phyloP scores from a whole-genome alignment of 2,329 filamentous ascomycete genomes.

The Alternaria metachromatica region DNA sequence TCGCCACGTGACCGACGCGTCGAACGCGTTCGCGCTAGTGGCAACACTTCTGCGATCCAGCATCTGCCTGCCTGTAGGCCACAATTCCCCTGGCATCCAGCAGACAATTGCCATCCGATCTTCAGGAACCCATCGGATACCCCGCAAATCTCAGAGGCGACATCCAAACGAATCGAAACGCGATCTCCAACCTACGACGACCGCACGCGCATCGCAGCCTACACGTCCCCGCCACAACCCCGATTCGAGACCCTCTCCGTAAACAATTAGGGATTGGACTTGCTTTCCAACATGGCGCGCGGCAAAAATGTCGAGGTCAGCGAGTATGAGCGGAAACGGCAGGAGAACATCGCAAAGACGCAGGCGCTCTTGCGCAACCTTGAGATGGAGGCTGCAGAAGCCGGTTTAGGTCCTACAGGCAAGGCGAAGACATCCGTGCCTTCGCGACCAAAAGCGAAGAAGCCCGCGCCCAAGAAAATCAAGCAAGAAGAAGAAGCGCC shows the following conservation, averaged over 20 bases:
- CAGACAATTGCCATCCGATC: constrained; percentile 3
- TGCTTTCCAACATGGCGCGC: constrained; percentile 36
- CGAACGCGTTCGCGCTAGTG: constrained; percentile 21
- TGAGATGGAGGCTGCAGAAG: constrained; percentile 69
- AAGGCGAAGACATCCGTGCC: constrained; percentile 58
- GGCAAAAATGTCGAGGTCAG: constrained; percentile 66
- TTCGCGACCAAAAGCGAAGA: constrained; percentile 51
- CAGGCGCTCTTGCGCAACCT: constrained; percentile 82
- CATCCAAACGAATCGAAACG: not conserved
- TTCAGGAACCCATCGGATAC: constrained; percentile 12
- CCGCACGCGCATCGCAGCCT: constrained; percentile 5
- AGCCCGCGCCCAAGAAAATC: constrained; percentile 53
- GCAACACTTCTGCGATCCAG: constrained; percentile 6
- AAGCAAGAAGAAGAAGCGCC: constrained; percentile 66
- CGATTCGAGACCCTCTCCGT: not conserved
- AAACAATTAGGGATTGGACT: not conserved
- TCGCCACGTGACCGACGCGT: constrained; percentile 25
- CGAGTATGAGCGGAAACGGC: constrained; percentile 83
- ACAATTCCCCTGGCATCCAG: not conserved
- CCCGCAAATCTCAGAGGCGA: constrained; percentile 2
- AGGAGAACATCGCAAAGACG: constrained; percentile 87
- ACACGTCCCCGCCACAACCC: not conserved
- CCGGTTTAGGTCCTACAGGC: constrained; percentile 68
- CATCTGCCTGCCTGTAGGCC: not conserved
- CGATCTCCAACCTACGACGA: not conserved